Evolutionary conservation across 345 rosid genomes (phyloP), one percentile per base, ranked within the genome.

Genomic region (Bruguiera sexangula): DNA sequence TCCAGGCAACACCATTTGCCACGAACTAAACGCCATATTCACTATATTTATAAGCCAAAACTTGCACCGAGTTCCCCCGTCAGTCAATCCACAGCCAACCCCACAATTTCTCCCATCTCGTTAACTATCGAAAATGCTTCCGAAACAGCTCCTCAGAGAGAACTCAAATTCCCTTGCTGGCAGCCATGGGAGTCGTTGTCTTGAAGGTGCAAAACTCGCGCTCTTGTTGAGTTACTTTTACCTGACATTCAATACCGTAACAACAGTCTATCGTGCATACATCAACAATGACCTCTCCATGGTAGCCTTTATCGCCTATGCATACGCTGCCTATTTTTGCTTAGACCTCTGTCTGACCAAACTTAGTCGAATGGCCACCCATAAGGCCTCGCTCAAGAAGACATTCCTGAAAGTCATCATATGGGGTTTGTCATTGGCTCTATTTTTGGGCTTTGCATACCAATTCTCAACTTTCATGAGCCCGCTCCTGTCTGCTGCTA

Each of bases 181-280:
- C 50, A 43, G 13, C 6, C 19, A 43, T 1, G 50, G 1, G 50
- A 13, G 18, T 13, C 15, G 15, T 15, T 15, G 50, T 43, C 50
- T 43, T 26, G 67, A 48, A 27, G 50, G 21, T 24, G 5, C 60
- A 6, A 55, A 31, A 8, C 36, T 22, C 19, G 59, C 51, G 13
- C 48, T n/a, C 0, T n/a, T 20, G 2, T 20, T 66, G 19, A 3
- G 48, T 9, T 66, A 13, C 46, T 6, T 22, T 31, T 34, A 11
- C 69, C 21, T 66, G 0, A 34, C 61, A 66, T 22, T 66, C 37
- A 54, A 66, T 3, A 34, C 13, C 51, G 22, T 54, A 66, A 36
- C 31, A 30, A 54, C 69, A 22, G 34, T 21, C 10, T 66, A 31
- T 36, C 26, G 48, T 4, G 52, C 51, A 2, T 55, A 22, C 10